Evolutionary conservation across 257 asterid genomes (phyloP), one percentile per base, ranked within the genome.

Genomic region (Perilla frutescens): DNA sequence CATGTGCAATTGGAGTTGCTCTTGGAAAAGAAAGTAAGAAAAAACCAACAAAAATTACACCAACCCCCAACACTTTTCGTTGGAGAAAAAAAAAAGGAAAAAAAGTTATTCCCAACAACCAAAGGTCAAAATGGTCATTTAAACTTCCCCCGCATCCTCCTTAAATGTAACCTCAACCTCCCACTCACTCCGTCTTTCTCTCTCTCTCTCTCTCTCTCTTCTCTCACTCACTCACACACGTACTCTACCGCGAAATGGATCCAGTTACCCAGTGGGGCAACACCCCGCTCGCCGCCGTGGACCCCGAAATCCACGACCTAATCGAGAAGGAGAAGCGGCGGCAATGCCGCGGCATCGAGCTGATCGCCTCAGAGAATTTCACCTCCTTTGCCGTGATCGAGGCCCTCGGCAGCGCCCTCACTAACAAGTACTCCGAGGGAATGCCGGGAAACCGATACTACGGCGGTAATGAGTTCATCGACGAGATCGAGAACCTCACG

Each of bases 291-390:
- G 26, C 85, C 75, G 73, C 29, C 62, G 77, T 86, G 13, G 90
- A 86, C 67, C 90, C 88, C 0, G 90, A 84, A 29, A 86, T 86
- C 82, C 77, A 81, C 47, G 90, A 86, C 67, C 90, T 86, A 11
- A 86, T 86, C 49, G 90, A 86, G 84, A 83, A 84, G 78, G 90
- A 86, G 80, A 86, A 86, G 80, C 88, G 88, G 75, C 90, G 90
- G 37, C 90, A 86, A 74, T 83, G 90, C 85, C 86, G 84, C 72
- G 88, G 90, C 8, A 86, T 86, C 85, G 90, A 86, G 85, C 88
- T 83, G 51, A 86, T 86, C 78, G 93, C 96, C 6, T 92, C 98
- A 5, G 96, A 92, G 70, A 92, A 92, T 47, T 90, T 92, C 91
- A 92, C 98, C 62, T 86, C 90, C 67, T 86, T 86, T 87, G 90